Conservation (phyloP, 164 flowering plant genomes). For the Dillenia suffruticosa region DNA sequence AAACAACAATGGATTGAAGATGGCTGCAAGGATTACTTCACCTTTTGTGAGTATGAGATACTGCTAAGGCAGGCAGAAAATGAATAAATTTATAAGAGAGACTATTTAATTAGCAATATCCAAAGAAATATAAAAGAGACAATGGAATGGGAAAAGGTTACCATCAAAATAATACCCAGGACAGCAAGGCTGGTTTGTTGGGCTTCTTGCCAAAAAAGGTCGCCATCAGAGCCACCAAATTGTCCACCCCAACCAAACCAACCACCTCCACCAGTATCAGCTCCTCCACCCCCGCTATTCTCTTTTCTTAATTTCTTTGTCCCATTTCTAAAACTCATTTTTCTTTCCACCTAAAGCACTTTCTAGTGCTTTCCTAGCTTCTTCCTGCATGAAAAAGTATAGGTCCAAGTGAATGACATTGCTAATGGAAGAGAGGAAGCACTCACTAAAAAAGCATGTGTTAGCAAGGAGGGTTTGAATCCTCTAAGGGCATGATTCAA, state of each 20-base stretch:
- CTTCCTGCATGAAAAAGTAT: slow-evolving; percentile 46
- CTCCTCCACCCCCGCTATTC: slow-evolving; percentile 72
- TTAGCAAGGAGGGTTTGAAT: no score
- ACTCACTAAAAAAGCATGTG: no score
- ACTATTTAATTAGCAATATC: no score
- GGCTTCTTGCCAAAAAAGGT: slow-evolving; percentile 82
- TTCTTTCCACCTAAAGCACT: slow-evolving; percentile 89
- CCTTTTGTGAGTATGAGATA: slow-evolving; percentile 79
- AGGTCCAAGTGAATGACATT: no score
- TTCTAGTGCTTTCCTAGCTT: slow-evolving; percentile 90
- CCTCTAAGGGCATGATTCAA: no score
- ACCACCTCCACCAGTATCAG: slow-evolving; percentile 66
- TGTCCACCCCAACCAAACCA: slow-evolving; percentile 81
- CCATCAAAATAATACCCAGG: slow-evolving; percentile 59
- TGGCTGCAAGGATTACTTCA: slow-evolving; percentile 58
- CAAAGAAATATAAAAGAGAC: neutral
- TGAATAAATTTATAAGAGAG: neutral
- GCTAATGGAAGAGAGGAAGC: no score
- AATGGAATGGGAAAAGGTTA: slow-evolving; percentile 18
- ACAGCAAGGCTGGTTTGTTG: slow-evolving; percentile 65
- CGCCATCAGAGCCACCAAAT: slow-evolving; percentile 73
- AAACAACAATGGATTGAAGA: slow-evolving; percentile 68
- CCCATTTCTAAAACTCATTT: slow-evolving; percentile 84
- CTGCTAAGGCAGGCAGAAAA: slow-evolving; percentile 28
- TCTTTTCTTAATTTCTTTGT: slow-evolving; percentile 76